Evolutionary conservation across 2,329 filamentous ascomycete genomes (phyloP).

Genomic region (Epicoccum sorghinum): DNA sequence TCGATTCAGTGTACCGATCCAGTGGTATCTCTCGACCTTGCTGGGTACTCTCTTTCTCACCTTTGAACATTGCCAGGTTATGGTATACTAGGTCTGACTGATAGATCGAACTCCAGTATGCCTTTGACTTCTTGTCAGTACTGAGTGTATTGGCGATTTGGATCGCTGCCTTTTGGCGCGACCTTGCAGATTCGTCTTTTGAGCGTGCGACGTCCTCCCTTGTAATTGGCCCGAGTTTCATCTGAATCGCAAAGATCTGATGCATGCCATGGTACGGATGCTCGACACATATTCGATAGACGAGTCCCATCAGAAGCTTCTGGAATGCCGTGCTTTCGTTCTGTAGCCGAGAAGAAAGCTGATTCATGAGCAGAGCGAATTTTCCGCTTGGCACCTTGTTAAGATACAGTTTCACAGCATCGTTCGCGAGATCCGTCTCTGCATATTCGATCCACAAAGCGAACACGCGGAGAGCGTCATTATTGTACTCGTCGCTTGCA

Average conservation of each 20-base stretch:
- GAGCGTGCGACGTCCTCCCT: conserved; percentile 55
- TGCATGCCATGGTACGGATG: conserved; percentile 98
- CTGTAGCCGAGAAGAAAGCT: conserved; percentile 90
- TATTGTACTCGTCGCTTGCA: conserved; percentile 87
- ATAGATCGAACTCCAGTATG: conserved; percentile 74
- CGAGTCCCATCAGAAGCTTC: conserved; percentile 71
- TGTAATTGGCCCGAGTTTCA: conserved; percentile 62
- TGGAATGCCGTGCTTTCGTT: conserved; percentile 76
- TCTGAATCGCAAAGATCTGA: conserved; percentile 77
- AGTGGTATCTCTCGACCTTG: conserved; percentile 68
- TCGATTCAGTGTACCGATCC: conserved; percentile 68
- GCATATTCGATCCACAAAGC: conserved; percentile 92
- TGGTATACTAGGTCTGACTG: conserved; percentile 72
- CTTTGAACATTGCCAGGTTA: conserved; percentile 68
- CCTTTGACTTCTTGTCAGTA: conserved; percentile 56
- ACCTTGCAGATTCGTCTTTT: conserved; percentile 76
- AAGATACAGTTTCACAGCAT: conserved; percentile 73
- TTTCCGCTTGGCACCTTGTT: conserved; percentile 83
- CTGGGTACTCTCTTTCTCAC: conserved; percentile 67
- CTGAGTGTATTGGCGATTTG: conserved; percentile 68
- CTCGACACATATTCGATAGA: conserved; percentile 84
- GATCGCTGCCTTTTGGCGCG: conserved; percentile 75
- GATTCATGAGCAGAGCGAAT: conserved; percentile 92
- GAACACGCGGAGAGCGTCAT: conserved; percentile 88
- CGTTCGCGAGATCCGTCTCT: conserved; percentile 76